Base-by-base conservation (phyloP, 192 early-diverging fungal species). In the Coemansia sp. region DNA sequence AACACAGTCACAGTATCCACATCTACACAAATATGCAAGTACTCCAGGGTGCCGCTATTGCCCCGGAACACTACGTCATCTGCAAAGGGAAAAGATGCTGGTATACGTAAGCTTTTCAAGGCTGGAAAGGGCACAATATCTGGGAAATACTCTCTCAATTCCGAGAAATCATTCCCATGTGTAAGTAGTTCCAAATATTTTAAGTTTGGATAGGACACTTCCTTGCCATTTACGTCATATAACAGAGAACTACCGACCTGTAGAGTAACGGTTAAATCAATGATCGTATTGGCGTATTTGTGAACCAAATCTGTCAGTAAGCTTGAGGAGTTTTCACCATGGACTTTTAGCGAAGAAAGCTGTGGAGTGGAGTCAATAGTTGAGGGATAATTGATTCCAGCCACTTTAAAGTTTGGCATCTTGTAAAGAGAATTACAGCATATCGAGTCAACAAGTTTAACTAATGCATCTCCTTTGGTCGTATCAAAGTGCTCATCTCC, bases 21-120 rank as follows among this genome's bases (percentile, higher is more conserved):
- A 11, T 59, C 55, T 33, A 59, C 13, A 16, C 16, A 16, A 15
- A 59, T 16, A 18, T 59, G 55, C 55, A 67, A 34, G 51, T 41
- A 54, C 51, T 67, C 38, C 36, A 67, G 20, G 18, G 66, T 67
- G 3, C 3, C 20, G 12, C n/a, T 55, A 47, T 67, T 67, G 0
- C 66, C 66, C 3, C 66, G 66, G 22, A 67, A 67, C 47, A 57
- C 31, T 16, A 55, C 52, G 3, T 67, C 66, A 55, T 67, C 51
- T 6, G 47, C 51, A 27, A 67, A 67, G 36, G 66, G 66, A 10
- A 57, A 67, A 34, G 34, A 41, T n/a, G 38, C 33, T 1, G 49
- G 31, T 9, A 51, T 24, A 20, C 33, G 15, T 40, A 67, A 22
- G 31, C 12, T 31, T 13, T 41, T 16, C n/a, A 67, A 44, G 1